Evolutionary conservation across 176 grass and related monocot species (phyloP).

Genomic region (Raddia guianensis): DNA sequence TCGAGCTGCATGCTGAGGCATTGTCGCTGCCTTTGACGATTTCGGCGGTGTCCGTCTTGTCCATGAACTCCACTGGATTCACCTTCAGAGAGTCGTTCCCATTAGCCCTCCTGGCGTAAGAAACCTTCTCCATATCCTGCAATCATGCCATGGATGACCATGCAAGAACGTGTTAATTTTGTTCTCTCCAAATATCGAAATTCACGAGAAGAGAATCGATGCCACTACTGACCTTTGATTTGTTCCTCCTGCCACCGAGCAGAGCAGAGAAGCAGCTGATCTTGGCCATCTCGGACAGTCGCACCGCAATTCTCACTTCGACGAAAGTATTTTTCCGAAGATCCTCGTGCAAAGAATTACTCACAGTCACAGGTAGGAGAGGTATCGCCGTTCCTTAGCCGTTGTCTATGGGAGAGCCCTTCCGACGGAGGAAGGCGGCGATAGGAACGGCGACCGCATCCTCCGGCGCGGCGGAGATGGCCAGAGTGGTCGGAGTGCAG

Average conservation of each 20-base stretch:
- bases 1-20: not conserved
- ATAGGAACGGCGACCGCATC: conserved; percentile 45
- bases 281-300: conserved; percentile 55
- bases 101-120: conserved; percentile 41
- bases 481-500: conserved; percentile 53
- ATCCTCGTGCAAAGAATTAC: not conserved
- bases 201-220: not conserved
- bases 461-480: conserved; percentile 47
- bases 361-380: not conserved
- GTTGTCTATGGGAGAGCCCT: conserved; percentile 67
- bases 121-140: conserved; percentile 49
- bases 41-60: conserved; percentile 1
- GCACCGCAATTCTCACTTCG: not conserved
- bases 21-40: not conserved
- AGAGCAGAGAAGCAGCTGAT: conserved; percentile 69
- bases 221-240: conserved; percentile 50
- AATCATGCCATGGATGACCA: conserved; percentile 1
- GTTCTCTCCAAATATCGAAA: not conserved
- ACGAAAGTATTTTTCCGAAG: not conserved
- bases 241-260: conserved; percentile 56
- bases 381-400: conserved; percentile 34
- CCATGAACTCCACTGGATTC: conserved; percentile 69
- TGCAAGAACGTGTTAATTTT: not conserved
- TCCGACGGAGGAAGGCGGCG: conserved; percentile 46
- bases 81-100: conserved; percentile 55